Conservation (phyloP, 192 early-diverging fungal genomes). For the Obelidium mucronatum region DNA sequence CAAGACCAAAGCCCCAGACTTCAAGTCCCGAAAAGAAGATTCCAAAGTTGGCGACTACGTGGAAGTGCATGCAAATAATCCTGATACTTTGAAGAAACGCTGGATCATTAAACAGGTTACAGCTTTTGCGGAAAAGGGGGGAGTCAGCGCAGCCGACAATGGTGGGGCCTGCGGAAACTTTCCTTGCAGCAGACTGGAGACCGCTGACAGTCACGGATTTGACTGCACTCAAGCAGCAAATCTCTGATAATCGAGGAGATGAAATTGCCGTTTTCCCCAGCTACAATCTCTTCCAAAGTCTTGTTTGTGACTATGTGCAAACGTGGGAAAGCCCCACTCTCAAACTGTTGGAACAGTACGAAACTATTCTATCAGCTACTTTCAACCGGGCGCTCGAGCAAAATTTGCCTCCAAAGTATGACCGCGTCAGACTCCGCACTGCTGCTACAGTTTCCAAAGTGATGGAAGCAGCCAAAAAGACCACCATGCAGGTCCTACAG, state of each 20-base stretch:
- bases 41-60: constrained; percentile 15
- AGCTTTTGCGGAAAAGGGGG: too few species aligned
- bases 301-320: background rate
- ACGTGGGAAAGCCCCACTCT: background rate
- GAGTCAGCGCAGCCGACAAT: too few species aligned
- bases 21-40: background rate
- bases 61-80: constrained; percentile 1
- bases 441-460: background rate
- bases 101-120: too few species aligned
- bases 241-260: constrained; percentile 25
- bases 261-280: constrained; percentile 30
- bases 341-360: constrained; percentile 8
- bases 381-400: background rate
- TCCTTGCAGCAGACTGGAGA: background rate
- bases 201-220: background rate
- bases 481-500: background rate
- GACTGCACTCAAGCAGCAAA: constrained; percentile 3
- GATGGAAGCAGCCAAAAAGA: background rate
- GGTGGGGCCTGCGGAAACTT: too few species aligned
- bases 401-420: background rate
- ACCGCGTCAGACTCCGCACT: background rate
- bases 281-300: constrained; percentile 21
- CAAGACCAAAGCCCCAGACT: background rate
- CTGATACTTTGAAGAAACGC: too few species aligned
- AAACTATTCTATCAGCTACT: background rate